phyloP scores from a whole-genome alignment of 495 filamentous ascomycete species.

The Lindgomyces ingoldianus region DNA sequence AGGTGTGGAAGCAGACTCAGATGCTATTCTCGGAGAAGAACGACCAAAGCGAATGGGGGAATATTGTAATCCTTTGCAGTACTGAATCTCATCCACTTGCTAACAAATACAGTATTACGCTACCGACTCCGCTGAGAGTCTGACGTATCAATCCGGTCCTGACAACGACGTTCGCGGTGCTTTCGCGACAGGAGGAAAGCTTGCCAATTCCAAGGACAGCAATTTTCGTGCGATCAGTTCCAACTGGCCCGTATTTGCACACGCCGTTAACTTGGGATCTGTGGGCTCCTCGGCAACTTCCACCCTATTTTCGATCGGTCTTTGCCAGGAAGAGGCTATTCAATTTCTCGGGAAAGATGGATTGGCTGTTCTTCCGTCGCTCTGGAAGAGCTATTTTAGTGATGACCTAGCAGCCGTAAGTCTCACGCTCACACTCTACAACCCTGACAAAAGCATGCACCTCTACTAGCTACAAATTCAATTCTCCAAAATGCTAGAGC shows the following conservation, averaged over 20 bases:
- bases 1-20: constrained; percentile 63
- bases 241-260: constrained; percentile 59
- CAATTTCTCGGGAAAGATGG: constrained; percentile 53
- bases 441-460: neutral
- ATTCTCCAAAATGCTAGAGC: too few relatives aligned
- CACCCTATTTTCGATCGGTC: constrained; percentile 56
- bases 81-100: neutral
- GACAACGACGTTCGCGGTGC: constrained; percentile 54
- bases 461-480: too few relatives aligned
- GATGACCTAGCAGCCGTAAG: constrained; percentile 56
- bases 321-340: constrained; percentile 56
- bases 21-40: constrained; percentile 67
- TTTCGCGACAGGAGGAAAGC: constrained; percentile 16
- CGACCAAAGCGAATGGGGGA: constrained; percentile 86
- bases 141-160: constrained; percentile 53
- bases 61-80: constrained; percentile 55
- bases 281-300: constrained; percentile 45
- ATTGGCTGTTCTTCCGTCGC: constrained; percentile 47
- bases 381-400: constrained; percentile 59
- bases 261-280: constrained; percentile 54
- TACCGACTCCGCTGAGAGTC: constrained; percentile 49
- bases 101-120: constrained; percentile 53
- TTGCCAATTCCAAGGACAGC: constrained; percentile 52
- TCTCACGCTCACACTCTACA: constrained; percentile 58
- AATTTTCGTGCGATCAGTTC: constrained; percentile 57